Conservation (phyloP, 805 yeast species). For the Candida tallmaniae region DNA sequence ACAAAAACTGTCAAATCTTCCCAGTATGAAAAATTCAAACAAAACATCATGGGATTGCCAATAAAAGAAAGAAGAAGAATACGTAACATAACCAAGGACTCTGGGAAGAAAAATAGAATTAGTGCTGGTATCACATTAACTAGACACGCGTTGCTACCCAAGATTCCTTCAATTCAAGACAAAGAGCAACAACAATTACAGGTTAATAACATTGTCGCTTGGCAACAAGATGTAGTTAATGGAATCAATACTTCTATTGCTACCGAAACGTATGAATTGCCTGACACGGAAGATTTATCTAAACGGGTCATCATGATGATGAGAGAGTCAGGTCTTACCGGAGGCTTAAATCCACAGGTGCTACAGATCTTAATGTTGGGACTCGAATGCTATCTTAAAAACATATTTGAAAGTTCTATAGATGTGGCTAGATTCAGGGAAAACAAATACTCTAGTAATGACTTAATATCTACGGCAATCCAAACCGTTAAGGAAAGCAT, state of each 20-base stretch:
- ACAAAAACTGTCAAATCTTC: conserved; percentile 50
- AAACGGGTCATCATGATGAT: conserved; percentile 75
- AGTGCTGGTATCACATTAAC: conserved; percentile 65
- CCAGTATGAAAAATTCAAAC: conserved; percentile 78
- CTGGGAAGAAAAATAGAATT: conserved; percentile 74
- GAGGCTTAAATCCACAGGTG: conserved; percentile 70
- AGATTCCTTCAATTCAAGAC: conserved; percentile 70
- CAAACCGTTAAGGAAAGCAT: conserved; percentile 11
- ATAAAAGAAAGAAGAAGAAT: conserved; percentile 80
- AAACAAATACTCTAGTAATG: conserved; percentile 38
- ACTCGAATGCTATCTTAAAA: conserved; percentile 72
- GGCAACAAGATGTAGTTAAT: conserved; percentile 90
- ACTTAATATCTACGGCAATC: conserved; percentile 23
- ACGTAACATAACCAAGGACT: conserved; percentile 75
- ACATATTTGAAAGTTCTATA: conserved; percentile 66
- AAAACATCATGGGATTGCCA: conserved; percentile 82
- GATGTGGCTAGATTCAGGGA: conserved; percentile 65
- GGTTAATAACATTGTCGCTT: conserved; percentile 57
- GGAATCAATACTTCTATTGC: conserved; percentile 80
- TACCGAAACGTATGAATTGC: conserved; percentile 73
- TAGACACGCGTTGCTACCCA: conserved; percentile 72
- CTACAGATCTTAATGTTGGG: conserved; percentile 79
- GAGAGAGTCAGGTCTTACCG: conserved; percentile 85
- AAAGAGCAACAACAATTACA: conserved; percentile 41
- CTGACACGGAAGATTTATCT: conserved; percentile 68